Conservation (phyloP, 805 yeast species). For the Nakazawaea anatomiae region DNA sequence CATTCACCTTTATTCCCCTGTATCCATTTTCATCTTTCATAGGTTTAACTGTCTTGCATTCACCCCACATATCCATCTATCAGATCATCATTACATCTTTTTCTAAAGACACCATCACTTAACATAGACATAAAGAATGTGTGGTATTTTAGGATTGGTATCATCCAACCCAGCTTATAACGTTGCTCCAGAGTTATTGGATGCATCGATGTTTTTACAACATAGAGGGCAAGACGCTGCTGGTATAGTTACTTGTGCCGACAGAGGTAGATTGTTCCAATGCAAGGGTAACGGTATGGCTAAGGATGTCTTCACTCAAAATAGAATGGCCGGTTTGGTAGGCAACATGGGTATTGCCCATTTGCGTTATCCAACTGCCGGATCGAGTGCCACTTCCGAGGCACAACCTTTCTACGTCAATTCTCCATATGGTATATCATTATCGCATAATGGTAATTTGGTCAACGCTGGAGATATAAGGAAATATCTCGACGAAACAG, state of each 20-base stretch:
- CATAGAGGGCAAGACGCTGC: slow-evolving; percentile 99
- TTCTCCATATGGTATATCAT: slow-evolving; percentile 88
- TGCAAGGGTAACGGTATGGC: slow-evolving; percentile 99
- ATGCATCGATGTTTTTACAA: slow-evolving; percentile 87
- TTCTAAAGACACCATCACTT: not conserved
- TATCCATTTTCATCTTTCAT: too few relatives aligned
- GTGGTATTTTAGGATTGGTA: slow-evolving; percentile 90
- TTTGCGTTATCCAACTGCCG: slow-evolving; percentile 95
- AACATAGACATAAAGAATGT: slow-evolving; percentile 44
- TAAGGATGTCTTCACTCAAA: slow-evolving; percentile 88
- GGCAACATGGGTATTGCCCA: slow-evolving; percentile 97
- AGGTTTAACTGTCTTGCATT: too few relatives aligned
- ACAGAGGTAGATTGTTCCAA: slow-evolving; percentile 89
- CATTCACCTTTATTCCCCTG: too few relatives aligned
- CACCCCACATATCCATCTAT: too few relatives aligned
- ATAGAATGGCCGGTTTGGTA: slow-evolving; percentile 68
- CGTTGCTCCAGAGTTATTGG: slow-evolving; percentile 87
- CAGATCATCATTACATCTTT: not conserved
- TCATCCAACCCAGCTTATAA: slow-evolving; percentile 65
- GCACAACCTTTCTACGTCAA: slow-evolving; percentile 99
- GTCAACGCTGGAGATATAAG: slow-evolving; percentile 79
- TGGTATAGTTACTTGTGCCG: slow-evolving; percentile 96
- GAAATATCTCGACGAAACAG: slow-evolving; percentile 82
- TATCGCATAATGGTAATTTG: slow-evolving; percentile 92
- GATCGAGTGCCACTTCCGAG: slow-evolving; percentile 90